Percentiles rank a stretch among this genome's conserved stretches.
These are phyloP conservation scores for Coniochaeta ligniaria DNA, from an alignment of 2,329 filamentous ascomycete species.

Conservation along the genomic window DNA sequence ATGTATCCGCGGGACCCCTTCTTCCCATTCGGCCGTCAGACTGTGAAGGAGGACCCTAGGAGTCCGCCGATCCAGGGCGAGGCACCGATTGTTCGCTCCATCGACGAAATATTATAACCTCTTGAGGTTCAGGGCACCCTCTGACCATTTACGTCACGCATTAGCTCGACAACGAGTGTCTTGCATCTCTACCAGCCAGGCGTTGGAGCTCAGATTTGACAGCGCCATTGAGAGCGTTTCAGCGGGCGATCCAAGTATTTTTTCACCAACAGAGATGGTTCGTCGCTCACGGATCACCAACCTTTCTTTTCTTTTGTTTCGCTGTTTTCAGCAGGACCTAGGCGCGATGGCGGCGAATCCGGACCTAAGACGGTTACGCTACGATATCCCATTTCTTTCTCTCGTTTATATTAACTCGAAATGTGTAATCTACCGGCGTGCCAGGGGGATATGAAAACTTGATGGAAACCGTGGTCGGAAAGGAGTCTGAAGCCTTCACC, in stretches of 20 bases:
- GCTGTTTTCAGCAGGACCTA: not conserved
- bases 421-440: constrained; percentile 24
- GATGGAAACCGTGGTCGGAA: not conserved
- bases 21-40: constrained; percentile 41
- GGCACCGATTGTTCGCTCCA: constrained; percentile 68
- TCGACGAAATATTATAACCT: constrained; percentile 64
- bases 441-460: not conserved
- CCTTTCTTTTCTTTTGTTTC: not conserved
- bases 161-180: no score
- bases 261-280: not conserved
- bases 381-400: constrained; percentile 1
- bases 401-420: constrained; percentile 18
- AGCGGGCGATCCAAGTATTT: not conserved
- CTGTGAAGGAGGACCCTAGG: constrained; percentile 55
- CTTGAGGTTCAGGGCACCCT: not conserved
- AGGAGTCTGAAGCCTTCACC: not conserved
- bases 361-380: not conserved
- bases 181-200: not conserved
- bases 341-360: not conserved
- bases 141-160: no score
- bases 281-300: no score
- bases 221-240: not conserved
- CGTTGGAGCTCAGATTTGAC: not conserved
- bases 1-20: constrained; percentile 49
- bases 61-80: constrained; percentile 70